A percentile compares a stretch with the other conserved stretches of the same genome.
Conservation (phyloP, 2,329 filamentous ascomycete genomes). For the Aspergillus novoparasiticus region DNA sequence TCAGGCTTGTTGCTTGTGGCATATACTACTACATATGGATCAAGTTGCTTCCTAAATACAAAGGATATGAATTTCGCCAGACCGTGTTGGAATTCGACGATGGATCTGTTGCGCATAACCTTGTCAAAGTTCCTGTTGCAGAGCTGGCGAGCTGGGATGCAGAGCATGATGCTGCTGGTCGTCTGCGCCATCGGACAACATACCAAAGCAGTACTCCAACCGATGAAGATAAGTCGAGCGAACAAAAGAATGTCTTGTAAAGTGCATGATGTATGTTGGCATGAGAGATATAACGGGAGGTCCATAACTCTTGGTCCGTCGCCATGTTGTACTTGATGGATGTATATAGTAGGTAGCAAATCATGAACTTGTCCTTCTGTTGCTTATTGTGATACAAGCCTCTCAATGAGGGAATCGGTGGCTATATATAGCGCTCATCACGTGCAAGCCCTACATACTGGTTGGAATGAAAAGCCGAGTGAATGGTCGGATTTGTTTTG, state of each 20-base stretch:
- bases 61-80: conserved; percentile 59
- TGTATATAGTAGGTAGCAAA: neutral
- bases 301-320: neutral
- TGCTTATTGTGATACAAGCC: neutral
- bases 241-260: neutral
- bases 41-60: conserved; percentile 54
- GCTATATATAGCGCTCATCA: neutral
- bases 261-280: neutral
- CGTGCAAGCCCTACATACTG: neutral
- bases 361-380: neutral
- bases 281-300: neutral
- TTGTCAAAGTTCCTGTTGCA: conserved; percentile 57
- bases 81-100: conserved; percentile 56
- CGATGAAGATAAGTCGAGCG: neutral
- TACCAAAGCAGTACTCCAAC: neutral
- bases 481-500: neutral
- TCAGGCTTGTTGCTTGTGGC: conserved; percentile 55
- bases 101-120: conserved; percentile 50
- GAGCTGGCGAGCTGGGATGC: conserved; percentile 61
- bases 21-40: conserved; percentile 65
- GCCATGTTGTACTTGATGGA: neutral
- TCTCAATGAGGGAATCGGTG: neutral
- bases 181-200: conserved; percentile 8
- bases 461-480: neutral
- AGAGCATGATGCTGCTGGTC: conserved; percentile 55